phyloP scores from a whole-genome alignment of 768 basidiomycete species.

The Boletus sensibilis region DNA sequence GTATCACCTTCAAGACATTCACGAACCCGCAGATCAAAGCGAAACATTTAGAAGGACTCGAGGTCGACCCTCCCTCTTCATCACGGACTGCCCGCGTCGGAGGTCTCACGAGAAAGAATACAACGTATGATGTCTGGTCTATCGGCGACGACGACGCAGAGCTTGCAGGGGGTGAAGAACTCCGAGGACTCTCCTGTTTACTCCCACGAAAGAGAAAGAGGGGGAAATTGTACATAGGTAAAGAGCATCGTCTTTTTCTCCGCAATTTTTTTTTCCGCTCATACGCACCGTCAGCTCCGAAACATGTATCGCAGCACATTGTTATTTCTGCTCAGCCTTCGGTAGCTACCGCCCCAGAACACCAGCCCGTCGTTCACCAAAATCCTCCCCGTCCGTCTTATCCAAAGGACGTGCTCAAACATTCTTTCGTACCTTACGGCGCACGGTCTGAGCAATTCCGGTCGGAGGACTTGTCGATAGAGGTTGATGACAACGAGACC shows the following conservation, averaged over 20 bases:
- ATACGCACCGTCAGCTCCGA: conserved; percentile 46
- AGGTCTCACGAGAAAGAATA: conserved; percentile 49
- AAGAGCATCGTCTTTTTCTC: conserved; percentile 1
- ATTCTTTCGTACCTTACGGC: conserved; percentile 63
- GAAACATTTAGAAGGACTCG: conserved; percentile 55
- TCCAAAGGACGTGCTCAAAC: conserved; percentile 59
- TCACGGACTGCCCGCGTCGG: conserved; percentile 46
- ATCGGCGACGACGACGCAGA: conserved; percentile 42
- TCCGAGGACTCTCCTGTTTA: conserved; percentile 58
- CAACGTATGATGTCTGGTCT: conserved; percentile 66
- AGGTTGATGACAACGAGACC: conserved; percentile 25
- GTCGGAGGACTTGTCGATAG: conserved; percentile 16
- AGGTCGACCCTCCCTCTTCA: conserved; percentile 45
- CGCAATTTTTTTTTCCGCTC: conserved; percentile 41
- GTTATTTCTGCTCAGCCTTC: conserved; percentile 54
- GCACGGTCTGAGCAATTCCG: conserved; percentile 32
- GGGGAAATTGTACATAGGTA: conserved; percentile 60
- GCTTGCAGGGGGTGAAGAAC: conserved; percentile 57
- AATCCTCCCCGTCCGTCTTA: conserved; percentile 59
- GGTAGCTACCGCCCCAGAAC: conserved; percentile 19
- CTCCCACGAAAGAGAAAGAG: conserved; percentile 61
- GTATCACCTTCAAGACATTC: not conserved
- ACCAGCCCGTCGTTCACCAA: conserved; percentile 32
- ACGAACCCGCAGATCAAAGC: conserved; percentile 52
- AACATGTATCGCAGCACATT: conserved; percentile 55